phyloP scores from a whole-genome alignment of 805 yeast species.

The Wickerhamiella allomyrinae region DNA sequence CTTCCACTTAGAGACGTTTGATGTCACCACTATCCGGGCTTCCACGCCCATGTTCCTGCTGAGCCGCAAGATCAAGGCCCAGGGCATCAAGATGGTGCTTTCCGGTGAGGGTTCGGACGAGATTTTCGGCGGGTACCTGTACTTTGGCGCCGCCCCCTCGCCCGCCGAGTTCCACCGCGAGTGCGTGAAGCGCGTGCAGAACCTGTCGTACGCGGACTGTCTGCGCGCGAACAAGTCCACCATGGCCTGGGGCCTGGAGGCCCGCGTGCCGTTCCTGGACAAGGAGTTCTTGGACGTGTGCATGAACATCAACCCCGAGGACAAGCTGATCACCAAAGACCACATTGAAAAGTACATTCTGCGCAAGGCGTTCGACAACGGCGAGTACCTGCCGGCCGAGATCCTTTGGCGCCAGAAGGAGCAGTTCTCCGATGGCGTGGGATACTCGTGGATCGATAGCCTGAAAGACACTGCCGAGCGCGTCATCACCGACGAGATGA shows the following conservation, averaged over 20 bases:
- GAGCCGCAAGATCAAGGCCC: slow-evolving; percentile 95
- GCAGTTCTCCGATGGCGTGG: slow-evolving; percentile 98
- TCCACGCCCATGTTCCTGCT: slow-evolving; percentile 97
- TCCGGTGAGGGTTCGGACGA: slow-evolving; percentile 99
- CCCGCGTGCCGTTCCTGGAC: slow-evolving; percentile 98
- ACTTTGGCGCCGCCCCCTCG: slow-evolving; percentile 93
- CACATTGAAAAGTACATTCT: slow-evolving; percentile 84
- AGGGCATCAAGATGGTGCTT: slow-evolving; percentile 98
- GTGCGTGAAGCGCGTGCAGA: slow-evolving; percentile 90
- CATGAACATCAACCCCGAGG: slow-evolving; percentile 89
- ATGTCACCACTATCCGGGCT: slow-evolving; percentile 97
- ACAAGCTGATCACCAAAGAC: slow-evolving; percentile 71
- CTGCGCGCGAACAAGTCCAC: slow-evolving; percentile 98
- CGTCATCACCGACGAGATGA: slow-evolving; percentile 75
- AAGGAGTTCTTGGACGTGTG: slow-evolving; percentile 78
- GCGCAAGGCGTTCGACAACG: slow-evolving; percentile 94
- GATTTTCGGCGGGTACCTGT: slow-evolving; percentile 95
- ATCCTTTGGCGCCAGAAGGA: slow-evolving; percentile 99
- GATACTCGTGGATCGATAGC: slow-evolving; percentile 98
- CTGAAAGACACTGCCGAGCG: slow-evolving; percentile 90
- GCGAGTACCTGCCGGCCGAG: slow-evolving; percentile 88
- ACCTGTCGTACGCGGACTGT: slow-evolving; percentile 95
- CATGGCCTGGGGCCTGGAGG: slow-evolving; percentile 99
- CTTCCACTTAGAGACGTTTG: slow-evolving; percentile 91
- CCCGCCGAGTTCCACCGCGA: slow-evolving; percentile 89